Percentiles rank a stretch among this genome's conserved stretches.
phyloP scores from a whole-genome alignment of 2,329 filamentous ascomycete species.

The Lecanicillium sp. region DNA sequence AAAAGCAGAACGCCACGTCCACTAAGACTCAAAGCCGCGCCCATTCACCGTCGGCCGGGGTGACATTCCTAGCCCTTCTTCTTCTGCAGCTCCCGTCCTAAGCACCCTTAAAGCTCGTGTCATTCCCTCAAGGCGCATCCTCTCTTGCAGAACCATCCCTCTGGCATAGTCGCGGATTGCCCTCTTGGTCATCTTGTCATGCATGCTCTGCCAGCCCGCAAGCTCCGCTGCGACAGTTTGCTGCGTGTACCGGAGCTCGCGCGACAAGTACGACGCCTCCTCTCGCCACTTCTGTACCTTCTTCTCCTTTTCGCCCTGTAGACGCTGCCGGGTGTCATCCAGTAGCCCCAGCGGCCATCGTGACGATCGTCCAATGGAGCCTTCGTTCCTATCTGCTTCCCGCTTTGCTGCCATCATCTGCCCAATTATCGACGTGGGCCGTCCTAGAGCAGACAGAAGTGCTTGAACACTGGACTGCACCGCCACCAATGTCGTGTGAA shows the following conservation, averaged over 20 bases:
- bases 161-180: conserved; percentile 70
- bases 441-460: conserved; percentile 68
- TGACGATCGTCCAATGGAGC: conserved; percentile 63
- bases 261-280: conserved; percentile 66
- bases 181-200: conserved; percentile 66
- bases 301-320: conserved; percentile 77
- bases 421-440: conserved; percentile 69
- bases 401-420: conserved; percentile 68
- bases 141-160: conserved; percentile 73
- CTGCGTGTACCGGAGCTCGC: conserved; percentile 84
- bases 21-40: not conserved
- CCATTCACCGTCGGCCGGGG: not conserved
- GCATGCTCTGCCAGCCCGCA: conserved; percentile 87
- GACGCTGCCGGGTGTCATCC: conserved; percentile 76
- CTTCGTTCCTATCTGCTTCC: conserved; percentile 69
- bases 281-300: conserved; percentile 61
- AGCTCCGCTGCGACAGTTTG: conserved; percentile 87
- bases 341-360: conserved; percentile 75
- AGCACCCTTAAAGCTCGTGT: conserved; percentile 65
- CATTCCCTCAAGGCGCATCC: conserved; percentile 71
- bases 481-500: conserved; percentile 69
- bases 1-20: too few species aligned
- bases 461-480: conserved; percentile 80
- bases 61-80: not conserved
- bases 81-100: conserved; percentile 15